A percentile compares a stretch with the other conserved stretches of the same genome.
Conservation (phyloP, 2,329 filamentous ascomycete genomes). For the Aspergillus fijiensis region DNA sequence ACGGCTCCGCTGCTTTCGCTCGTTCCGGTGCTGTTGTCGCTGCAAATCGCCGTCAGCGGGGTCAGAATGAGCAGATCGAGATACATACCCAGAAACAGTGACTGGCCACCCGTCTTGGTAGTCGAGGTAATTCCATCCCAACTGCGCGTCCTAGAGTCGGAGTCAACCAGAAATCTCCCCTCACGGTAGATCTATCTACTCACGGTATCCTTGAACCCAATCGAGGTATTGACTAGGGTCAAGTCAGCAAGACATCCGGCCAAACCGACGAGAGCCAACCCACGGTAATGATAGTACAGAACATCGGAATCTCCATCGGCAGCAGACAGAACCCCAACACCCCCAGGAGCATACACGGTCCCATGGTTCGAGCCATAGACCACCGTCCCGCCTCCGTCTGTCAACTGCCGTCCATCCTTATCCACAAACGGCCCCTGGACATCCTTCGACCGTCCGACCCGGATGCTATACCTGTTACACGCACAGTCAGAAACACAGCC, state of each 20-base stretch:
- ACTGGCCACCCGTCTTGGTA: constrained; percentile 42
- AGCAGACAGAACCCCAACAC: constrained; percentile 33
- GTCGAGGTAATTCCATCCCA: constrained; percentile 41
- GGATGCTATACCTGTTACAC: constrained; percentile 32
- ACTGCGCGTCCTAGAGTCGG: constrained; percentile 29
- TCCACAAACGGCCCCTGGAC: constrained; percentile 39
- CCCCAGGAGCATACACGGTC: constrained; percentile 41
- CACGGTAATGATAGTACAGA: constrained; percentile 43
- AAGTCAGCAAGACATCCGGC: background rate
- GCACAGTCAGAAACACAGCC: background rate
- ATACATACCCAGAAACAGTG: constrained; percentile 16
- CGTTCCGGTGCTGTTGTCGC: constrained; percentile 6
- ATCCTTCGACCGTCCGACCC: constrained; percentile 34
- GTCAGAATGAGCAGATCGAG: background rate
- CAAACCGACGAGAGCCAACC: constrained; percentile 7
- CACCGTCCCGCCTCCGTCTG: constrained; percentile 35
- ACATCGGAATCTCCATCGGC: constrained; percentile 30
- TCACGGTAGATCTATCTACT: constrained; percentile 14
- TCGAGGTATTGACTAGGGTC: constrained; percentile 32
- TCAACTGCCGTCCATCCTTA: constrained; percentile 25
- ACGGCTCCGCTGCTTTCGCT: constrained; percentile 8
- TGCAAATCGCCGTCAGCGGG: background rate
- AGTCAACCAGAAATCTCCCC: background rate
- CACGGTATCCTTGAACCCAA: constrained; percentile 30
- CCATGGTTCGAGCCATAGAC: constrained; percentile 42